Evolutionary conservation across 148 eudicot species (phyloP), one percentile per base, ranked within the genome.

Genomic region (Dysphania ambrosioides): DNA sequence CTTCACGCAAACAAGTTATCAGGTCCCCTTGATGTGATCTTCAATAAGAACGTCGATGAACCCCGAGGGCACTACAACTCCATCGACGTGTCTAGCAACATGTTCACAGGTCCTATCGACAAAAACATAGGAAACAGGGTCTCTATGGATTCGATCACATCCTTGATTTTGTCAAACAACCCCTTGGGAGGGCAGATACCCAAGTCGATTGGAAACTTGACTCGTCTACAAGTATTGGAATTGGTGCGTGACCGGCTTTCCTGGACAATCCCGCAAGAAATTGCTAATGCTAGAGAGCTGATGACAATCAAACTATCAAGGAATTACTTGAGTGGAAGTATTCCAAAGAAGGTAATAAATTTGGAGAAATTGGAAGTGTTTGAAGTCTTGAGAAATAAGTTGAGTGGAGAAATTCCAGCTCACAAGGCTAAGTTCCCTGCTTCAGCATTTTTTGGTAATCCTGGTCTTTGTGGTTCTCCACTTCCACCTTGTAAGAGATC

Each of bases 381-480:
- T 59, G 82, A 93, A 70, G 93, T 93, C 66, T 86, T 93, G 6
- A 62, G 41, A 6, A 93, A 93, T 75, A 40, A 63, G 34, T 64
- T 92, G 19, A 93, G 80, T 15, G 93, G 97, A 31, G 77, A 34
- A 41, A 93, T 93, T 47, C 98, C 97, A 12, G 5, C 72, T 0
- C 97, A 91, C 67, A 85, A 78, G 47, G 77, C 80, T 2, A 40
- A 4, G 10, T 18, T 91, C 30, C 89, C 93, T 7, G 86, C 70
- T 35, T 82, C 88, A 29, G 78, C 82, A 6, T 93, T 93, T 74
- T 0, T 47, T 59, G 89, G 83, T 8, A 93, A 93, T 80, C 80
- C 82, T 2, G 96, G 90, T 0, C 83, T 91, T 63, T 91, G 98
- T 78, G 98, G 88, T 70, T 38, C 86, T 61, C 98, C 98, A 31